Percentiles rank a stretch among this genome's conserved stretches.
Evolutionary conservation across 1,284 basidiomycete genomes (phyloP).

Genomic region (Cutaneotrichosporon spelunceum): DNA sequence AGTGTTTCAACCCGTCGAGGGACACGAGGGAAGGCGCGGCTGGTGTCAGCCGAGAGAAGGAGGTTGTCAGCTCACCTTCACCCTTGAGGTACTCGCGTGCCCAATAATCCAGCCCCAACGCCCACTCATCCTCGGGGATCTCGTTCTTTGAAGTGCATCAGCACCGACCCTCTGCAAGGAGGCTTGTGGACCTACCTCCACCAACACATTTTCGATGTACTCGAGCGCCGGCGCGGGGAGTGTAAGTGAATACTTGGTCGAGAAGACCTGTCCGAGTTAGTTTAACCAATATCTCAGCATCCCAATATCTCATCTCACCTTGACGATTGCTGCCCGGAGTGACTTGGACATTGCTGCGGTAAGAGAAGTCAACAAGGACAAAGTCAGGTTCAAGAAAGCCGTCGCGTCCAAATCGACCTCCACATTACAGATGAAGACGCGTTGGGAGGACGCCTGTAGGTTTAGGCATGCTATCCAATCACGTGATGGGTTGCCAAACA

Average conservation of each 20-base stretch:
- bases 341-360: constrained; percentile 36
- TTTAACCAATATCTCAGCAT: not conserved
- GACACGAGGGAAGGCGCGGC: constrained; percentile 42
- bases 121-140: constrained; percentile 57
- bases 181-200: constrained; percentile 33
- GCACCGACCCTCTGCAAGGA: not conserved
- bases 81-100: constrained; percentile 88
- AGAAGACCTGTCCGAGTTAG: constrained; percentile 47
- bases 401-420: constrained; percentile 13
- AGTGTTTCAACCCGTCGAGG: constrained; percentile 63
- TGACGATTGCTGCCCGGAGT: constrained; percentile 49
- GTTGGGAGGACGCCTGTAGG: not conserved
- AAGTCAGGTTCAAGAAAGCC: not conserved
- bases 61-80: constrained; percentile 62
- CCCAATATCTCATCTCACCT: constrained; percentile 31
- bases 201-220: constrained; percentile 50
- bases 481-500: not conserved
- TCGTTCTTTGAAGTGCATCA: constrained; percentile 56
- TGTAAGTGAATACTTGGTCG: constrained; percentile 52
- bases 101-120: constrained; percentile 70
- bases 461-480: not conserved
- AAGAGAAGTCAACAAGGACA: not conserved
- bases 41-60: constrained; percentile 12
- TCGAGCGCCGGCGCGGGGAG: constrained; percentile 46
- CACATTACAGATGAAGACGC: constrained; percentile 14